Evolutionary conservation across 2,329 filamentous ascomycete species (phyloP).

Genomic region (Claviceps digitariae): DNA sequence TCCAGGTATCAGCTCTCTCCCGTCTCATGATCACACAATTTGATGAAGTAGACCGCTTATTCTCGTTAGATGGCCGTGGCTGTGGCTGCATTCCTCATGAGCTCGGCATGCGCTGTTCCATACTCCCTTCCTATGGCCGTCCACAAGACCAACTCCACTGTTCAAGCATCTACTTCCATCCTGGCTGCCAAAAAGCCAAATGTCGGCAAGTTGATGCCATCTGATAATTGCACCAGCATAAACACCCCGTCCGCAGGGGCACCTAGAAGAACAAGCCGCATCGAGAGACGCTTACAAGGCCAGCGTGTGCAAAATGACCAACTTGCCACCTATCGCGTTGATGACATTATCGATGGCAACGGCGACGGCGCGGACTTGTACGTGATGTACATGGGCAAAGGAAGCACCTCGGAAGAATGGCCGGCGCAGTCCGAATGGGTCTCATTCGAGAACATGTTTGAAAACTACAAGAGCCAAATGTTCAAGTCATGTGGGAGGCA

Average conservation of each 20-base stretch:
- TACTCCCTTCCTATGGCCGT: not conserved
- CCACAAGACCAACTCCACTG: not conserved
- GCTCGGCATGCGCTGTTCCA: not conserved
- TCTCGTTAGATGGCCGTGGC: not conserved
- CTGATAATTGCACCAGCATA: too few relatives aligned
- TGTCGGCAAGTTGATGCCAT: too few relatives aligned
- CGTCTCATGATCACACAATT: not conserved
- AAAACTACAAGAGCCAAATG: not conserved
- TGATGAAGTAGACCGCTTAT: not conserved
- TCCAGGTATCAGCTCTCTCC: not conserved
- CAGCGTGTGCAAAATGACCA: not conserved
- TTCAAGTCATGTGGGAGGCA: not conserved
- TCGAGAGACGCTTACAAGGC: too few relatives aligned
- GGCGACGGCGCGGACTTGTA: constrained; percentile 15
- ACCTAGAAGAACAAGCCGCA: too few relatives aligned
- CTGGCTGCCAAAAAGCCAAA: too few relatives aligned
- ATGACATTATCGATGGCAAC: constrained; percentile 5
- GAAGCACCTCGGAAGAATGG: constrained; percentile 17
- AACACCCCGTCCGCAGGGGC: too few relatives aligned
- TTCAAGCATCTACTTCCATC: too few relatives aligned
- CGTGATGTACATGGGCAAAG: constrained; percentile 16
- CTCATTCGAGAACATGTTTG: constrained; percentile 8
- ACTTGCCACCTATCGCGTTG: constrained; percentile 1
- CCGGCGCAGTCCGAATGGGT: constrained; percentile 16
- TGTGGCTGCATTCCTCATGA: not conserved